Percentiles rank a stretch among this genome's conserved stretches.
phyloP scores from a whole-genome alignment of 306 rosid species.

The Fragaria iinumae region DNA sequence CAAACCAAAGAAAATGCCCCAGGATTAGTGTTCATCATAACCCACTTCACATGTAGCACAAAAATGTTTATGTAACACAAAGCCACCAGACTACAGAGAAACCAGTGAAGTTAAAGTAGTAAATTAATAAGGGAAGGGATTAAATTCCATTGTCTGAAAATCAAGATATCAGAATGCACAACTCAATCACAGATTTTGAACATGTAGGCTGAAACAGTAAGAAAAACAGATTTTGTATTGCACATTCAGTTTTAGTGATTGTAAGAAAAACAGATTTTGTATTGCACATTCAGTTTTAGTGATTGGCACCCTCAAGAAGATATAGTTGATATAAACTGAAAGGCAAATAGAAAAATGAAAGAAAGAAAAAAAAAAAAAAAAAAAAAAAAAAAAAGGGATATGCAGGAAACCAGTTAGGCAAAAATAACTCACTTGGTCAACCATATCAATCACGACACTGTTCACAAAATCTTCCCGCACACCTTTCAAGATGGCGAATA shows the following conservation, averaged over 20 bases:
- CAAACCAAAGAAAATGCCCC: neutral
- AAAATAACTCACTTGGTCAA: conserved; percentile 72
- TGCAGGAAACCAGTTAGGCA: conserved; percentile 3
- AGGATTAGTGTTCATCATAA: neutral
- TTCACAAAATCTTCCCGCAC: conserved; percentile 68
- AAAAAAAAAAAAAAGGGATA: neutral
- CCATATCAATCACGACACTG: conserved; percentile 65
- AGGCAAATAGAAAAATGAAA: neutral
- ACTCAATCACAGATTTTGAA: neutral
- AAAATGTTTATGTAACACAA: neutral
- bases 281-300: neutral
- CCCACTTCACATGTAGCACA: neutral
- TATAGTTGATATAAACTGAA: neutral
- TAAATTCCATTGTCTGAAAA: neutral
- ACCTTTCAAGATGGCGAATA: conserved; percentile 83
- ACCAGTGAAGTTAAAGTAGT: neutral
- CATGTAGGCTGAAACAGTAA: neutral
- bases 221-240: neutral
- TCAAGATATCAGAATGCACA: neutral
- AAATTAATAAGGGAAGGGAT: neutral
- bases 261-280: neutral
- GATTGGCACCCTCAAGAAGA: neutral
- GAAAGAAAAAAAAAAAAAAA: neutral
- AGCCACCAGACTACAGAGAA: neutral
- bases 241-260: neutral